These are phyloP conservation scores for Tuber brumale DNA, from an alignment of 495 filamentous ascomycete species.

Conservation along the genomic window DNA sequence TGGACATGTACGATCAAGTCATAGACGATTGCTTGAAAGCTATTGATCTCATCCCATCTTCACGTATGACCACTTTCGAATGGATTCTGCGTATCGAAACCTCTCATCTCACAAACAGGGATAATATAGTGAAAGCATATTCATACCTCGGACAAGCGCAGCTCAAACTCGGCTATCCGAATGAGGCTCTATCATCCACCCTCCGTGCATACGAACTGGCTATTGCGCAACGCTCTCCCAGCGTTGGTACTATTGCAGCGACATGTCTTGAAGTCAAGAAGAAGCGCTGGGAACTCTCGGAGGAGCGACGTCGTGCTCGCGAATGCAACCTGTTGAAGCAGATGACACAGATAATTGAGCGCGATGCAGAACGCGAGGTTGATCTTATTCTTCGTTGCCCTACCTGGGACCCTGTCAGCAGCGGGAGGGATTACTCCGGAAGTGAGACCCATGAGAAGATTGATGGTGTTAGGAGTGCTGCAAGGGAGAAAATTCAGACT, in stretches of 20 bases:
- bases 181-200: constrained; percentile 67
- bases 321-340: constrained; percentile 44
- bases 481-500: constrained; percentile 47
- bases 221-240: constrained; percentile 46
- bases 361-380: constrained; percentile 25
- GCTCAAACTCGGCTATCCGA: constrained; percentile 62
- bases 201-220: constrained; percentile 68
- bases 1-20: constrained; percentile 64
- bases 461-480: constrained; percentile 49
- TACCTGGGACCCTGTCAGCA: constrained; percentile 6
- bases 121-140: constrained; percentile 62
- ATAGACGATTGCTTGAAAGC: constrained; percentile 71
- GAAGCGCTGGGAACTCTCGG: constrained; percentile 56
- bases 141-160: constrained; percentile 81
- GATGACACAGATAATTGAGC: constrained; percentile 47
- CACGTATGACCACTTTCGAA: constrained; percentile 26
- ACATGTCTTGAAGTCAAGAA: constrained; percentile 74
- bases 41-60: constrained; percentile 59
- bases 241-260: constrained; percentile 58
- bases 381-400: constrained; percentile 10
- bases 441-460: constrained; percentile 46
- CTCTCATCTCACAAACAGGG: not conserved
- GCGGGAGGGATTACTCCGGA: not conserved
- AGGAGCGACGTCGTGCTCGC: constrained; percentile 48
- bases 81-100: not conserved